phyloP scores from a whole-genome alignment of 2,329 filamentous ascomycete species.

The Penicillium griseofulvum region DNA sequence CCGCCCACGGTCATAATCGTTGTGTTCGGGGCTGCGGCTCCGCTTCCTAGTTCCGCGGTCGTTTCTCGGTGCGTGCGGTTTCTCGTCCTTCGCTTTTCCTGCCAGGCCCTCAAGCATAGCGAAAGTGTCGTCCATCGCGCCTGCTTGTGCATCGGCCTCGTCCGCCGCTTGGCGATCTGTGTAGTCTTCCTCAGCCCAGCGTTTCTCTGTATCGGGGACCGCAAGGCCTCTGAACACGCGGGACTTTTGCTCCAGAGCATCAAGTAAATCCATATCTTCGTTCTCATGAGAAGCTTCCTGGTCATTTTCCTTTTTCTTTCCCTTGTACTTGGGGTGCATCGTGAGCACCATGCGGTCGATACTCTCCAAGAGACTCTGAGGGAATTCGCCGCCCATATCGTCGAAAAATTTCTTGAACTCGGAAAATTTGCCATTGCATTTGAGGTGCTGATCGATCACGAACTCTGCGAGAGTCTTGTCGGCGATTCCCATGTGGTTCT shows the following conservation, averaged over 20 bases:
- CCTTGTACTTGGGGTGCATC: constrained; percentile 87
- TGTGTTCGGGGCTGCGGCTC: constrained; percentile 52
- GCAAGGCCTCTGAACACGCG: constrained; percentile 88
- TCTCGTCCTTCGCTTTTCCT: constrained; percentile 55
- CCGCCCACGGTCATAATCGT: constrained; percentile 50
- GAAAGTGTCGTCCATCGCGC: constrained; percentile 87
- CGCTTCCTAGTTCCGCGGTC: constrained; percentile 49
- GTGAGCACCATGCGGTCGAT: constrained; percentile 84
- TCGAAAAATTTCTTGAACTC: constrained; percentile 76
- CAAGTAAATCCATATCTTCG: constrained; percentile 43
- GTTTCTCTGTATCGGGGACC: constrained; percentile 71
- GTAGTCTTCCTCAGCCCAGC: constrained; percentile 53
- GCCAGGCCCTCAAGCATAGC: constrained; percentile 86
- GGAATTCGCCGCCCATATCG: constrained; percentile 77
- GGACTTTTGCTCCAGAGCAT: constrained; percentile 66
- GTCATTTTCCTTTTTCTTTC: constrained; percentile 41
- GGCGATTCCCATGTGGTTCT: constrained; percentile 87
- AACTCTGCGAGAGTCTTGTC: constrained; percentile 97
- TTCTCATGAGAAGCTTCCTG: constrained; percentile 41
- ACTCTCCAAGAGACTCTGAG: constrained; percentile 81
- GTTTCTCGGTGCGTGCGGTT: constrained; percentile 34
- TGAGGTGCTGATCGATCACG: constrained; percentile 82
- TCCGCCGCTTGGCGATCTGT: constrained; percentile 31
- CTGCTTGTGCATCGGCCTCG: constrained; percentile 48
- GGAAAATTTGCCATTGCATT: constrained; percentile 62